Conservation (phyloP, 768 basidiomycete genomes). For the Kwoniella shandongensis region DNA sequence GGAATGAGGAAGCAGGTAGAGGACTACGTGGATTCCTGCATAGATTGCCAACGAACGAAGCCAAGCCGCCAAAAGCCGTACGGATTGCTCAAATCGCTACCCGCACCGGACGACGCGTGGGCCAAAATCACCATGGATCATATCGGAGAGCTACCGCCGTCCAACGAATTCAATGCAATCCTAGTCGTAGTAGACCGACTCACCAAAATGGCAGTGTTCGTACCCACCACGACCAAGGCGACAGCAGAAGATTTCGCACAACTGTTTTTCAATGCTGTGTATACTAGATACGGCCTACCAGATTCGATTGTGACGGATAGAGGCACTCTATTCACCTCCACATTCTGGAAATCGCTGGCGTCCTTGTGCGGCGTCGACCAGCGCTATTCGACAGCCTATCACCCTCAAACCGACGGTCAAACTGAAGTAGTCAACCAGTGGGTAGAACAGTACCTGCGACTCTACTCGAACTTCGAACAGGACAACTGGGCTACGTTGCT, state of each 20-base stretch:
- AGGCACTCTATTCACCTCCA: neutral
- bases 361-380: neutral
- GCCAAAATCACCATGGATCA: conserved; percentile 55
- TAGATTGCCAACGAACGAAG: conserved; percentile 54
- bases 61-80: conserved; percentile 53
- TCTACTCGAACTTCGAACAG: conserved; percentile 53
- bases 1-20: conserved; percentile 22
- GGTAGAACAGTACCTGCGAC: conserved; percentile 55
- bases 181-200: conserved; percentile 56
- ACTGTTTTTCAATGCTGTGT: neutral
- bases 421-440: conserved; percentile 57
- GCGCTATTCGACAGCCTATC: neutral
- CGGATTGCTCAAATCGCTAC: conserved; percentile 50
- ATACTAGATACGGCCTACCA: neutral
- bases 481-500: conserved; percentile 54
- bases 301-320: neutral
- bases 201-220: conserved; percentile 57
- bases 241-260: neutral
- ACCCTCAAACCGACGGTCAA: conserved; percentile 6
- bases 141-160: conserved; percentile 50
- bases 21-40: conserved; percentile 54
- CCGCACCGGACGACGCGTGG: conserved; percentile 51
- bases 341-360: neutral
- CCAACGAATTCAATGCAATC: conserved; percentile 54
- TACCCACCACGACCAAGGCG: conserved; percentile 53